Evolutionary conservation across 306 rosid species (phyloP), one percentile per base, ranked within the genome.

Genomic region (Citrullus amarus): DNA sequence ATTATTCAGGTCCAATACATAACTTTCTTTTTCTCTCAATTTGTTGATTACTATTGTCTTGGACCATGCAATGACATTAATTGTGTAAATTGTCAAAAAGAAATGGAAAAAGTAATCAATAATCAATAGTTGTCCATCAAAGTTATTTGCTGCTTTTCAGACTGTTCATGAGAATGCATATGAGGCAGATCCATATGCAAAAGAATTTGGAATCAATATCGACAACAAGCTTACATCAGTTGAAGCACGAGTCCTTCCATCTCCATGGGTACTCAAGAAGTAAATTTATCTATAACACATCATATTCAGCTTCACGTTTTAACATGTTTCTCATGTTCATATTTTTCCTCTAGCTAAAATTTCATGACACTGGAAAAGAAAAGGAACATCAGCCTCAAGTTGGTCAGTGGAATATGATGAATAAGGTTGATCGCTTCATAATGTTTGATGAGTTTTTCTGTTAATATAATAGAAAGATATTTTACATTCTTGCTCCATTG

Each of bases 341-440:
- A 43, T 18, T 17, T 60, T 43, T 50, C 79, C 46, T 79, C 50
- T 88, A 95, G 99, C 92, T 95, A 20, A 95, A 95, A 78, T 95
- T 92, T 85, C 93, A 95, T 78, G 99, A 95, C 60, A 86, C 99
- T 0, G 99, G 99, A 10, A 87, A 92, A 79, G 99, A 92, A 78
- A 95, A 84, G 85, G 92, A 95, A 78, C 91, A 96, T 74, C 82
- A 91, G 2, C 99, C 99, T 17, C 96, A 92, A 86, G 97, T 95
- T 83, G 99, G 99, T 12, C 99, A 92, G 9, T 95, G 99, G 99
- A 95, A 95, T 32, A 95, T 95, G 99, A 95, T 90, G 99, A 91
- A 95, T 2, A 95, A 95, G 93, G 99, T 95, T 15, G 63, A 2
- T 69, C 74, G 17, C 78, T 34, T 17, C 34, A 60, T 74, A 71